Conservation (phyloP, 495 filamentous ascomycete genomes). For the Saxispiralis lemnorum region DNA sequence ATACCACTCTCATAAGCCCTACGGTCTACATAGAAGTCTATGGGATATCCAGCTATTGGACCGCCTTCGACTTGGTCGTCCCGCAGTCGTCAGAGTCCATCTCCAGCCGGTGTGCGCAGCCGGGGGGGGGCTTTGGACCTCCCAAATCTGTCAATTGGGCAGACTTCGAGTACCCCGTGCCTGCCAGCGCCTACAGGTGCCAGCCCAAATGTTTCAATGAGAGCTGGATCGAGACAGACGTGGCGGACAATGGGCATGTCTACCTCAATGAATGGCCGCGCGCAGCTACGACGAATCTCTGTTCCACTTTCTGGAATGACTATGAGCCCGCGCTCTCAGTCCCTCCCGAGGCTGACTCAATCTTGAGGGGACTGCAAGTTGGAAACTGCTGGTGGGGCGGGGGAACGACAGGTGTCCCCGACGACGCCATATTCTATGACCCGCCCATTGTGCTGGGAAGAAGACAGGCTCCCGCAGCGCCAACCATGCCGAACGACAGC, state of each 20-base stretch:
- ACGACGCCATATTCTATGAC: too few species aligned
- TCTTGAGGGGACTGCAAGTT: too few species aligned
- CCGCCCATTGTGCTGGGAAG: too few species aligned
- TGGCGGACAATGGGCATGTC: not conserved
- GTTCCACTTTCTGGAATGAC: not conserved
- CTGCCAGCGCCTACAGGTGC: conserved; percentile 2
- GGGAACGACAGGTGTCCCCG: too few species aligned
- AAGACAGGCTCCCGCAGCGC: too few species aligned
- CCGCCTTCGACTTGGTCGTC: not conserved
- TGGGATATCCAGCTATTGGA: not conserved
- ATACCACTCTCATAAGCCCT: conserved; percentile 3
- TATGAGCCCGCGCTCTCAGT: not conserved
- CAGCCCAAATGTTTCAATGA: conserved; percentile 5
- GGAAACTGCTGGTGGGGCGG: too few species aligned
- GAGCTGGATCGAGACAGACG: not conserved
- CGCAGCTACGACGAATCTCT: not conserved
- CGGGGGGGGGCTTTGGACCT: not conserved
- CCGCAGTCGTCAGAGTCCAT: not conserved
- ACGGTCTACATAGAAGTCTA: conserved; percentile 3
- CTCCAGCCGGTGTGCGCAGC: conserved; percentile 2
- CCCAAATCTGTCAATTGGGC: conserved; percentile 3
- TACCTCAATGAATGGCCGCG: not conserved
- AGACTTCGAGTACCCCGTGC: conserved; percentile 6
- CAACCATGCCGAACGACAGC: too few species aligned
- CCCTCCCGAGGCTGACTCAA: not conserved